phyloP scores from a whole-genome alignment of 768 basidiomycete species.

The Sporobolomyces phaffii region DNA sequence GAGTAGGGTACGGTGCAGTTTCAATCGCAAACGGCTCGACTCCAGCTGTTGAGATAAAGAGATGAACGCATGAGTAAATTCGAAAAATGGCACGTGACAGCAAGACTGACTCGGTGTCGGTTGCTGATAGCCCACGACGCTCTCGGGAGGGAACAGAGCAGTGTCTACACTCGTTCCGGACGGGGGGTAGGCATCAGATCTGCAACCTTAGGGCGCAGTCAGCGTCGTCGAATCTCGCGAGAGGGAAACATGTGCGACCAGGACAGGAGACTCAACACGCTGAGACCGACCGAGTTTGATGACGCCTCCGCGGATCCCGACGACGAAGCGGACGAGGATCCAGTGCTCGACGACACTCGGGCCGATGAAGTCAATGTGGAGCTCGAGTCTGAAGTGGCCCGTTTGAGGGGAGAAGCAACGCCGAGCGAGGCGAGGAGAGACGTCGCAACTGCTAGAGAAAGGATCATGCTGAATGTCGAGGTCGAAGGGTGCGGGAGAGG shows the following conservation, averaged over 20 bases:
- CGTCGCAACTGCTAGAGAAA: not conserved
- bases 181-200: conserved; percentile 13
- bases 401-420: conserved; percentile 4
- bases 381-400: not conserved
- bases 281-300: conserved; percentile 3
- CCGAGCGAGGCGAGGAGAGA: not conserved
- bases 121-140: conserved; percentile 29
- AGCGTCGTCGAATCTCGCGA: not conserved
- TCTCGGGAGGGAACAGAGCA: conserved; percentile 42
- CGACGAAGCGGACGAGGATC: no score
- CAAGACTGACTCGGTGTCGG: conserved; percentile 17
- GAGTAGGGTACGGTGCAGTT: conserved; percentile 41
- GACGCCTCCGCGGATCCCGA: not conserved
- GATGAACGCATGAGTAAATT: no score
- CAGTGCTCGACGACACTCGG: not conserved
- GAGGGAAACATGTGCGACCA: no score
- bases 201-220: not conserved
- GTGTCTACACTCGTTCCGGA: conserved; percentile 25
- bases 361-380: conserved; percentile 5
- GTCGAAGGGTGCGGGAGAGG: not conserved
- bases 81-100: no score
- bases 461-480: not conserved
- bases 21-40: conserved; percentile 44
- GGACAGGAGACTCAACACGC: not conserved
- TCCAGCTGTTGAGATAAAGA: conserved; percentile 9